These are phyloP conservation scores for Hypoxylon sp. DNA, from an alignment of 2,329 filamentous ascomycete genomes.

Conservation along the genomic window DNA sequence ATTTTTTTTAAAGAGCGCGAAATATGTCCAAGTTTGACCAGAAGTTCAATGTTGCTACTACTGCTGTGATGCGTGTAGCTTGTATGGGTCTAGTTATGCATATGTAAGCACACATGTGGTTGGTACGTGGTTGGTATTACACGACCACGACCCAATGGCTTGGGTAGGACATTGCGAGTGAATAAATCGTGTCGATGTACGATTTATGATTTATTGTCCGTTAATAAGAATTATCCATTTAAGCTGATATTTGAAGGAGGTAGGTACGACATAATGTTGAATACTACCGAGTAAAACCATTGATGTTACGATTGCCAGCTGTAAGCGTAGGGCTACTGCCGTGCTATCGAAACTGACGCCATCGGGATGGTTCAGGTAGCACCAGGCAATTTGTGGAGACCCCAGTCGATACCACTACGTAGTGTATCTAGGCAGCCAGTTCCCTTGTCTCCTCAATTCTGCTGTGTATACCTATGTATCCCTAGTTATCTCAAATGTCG, in stretches of 20 bases:
- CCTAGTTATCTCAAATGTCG: background rate
- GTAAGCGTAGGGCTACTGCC: constrained; percentile 17
- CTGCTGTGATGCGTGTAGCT: background rate
- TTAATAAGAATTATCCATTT: background rate
- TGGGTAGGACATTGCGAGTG: constrained; percentile 12
- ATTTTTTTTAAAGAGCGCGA: constrained; percentile 2
- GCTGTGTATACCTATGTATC: background rate
- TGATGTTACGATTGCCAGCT: constrained; percentile 6
- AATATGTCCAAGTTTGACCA: background rate
- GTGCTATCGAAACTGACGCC: constrained; percentile 32
- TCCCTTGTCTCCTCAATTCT: constrained; percentile 9
- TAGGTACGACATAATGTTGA: constrained; percentile 2
- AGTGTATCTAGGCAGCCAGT: background rate
- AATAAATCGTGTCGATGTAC: background rate
- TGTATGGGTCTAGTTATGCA: too few relatives aligned
- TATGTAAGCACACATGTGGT: too few relatives aligned
- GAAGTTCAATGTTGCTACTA: background rate
- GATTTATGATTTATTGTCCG: background rate
- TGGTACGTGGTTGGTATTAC: background rate
- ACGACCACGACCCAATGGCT: constrained; percentile 12
- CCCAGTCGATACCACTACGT: constrained; percentile 2
- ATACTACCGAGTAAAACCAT: constrained; percentile 12
- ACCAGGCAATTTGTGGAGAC: constrained; percentile 24
- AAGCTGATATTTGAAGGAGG: background rate
- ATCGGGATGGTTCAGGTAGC: constrained; percentile 20